Percentiles rank a stretch among this genome's conserved stretches.
Conservation (phyloP, 495 filamentous ascomycete species). For the Achaetomiella virescens region DNA sequence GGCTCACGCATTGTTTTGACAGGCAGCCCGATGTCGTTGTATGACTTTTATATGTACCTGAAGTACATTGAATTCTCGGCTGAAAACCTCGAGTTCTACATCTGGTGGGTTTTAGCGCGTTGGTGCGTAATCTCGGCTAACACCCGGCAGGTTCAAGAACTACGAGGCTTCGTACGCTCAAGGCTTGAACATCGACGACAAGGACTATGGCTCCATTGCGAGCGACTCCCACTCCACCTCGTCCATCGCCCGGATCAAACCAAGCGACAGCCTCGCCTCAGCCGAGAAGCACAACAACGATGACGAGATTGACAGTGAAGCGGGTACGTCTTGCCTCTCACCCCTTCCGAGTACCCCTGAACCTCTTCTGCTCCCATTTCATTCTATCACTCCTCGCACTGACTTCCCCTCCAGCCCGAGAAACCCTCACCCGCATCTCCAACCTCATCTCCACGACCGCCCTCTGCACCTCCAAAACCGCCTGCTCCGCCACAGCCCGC, state of each 20-base stretch:
- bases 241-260: constrained; percentile 21
- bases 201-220: constrained; percentile 21
- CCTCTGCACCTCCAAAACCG: constrained; percentile 23
- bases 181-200: constrained; percentile 17
- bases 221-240: constrained; percentile 25
- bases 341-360: background rate
- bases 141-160: constrained; percentile 33
- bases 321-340: constrained; percentile 14
- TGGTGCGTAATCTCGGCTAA: background rate
- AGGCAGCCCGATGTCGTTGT: constrained; percentile 36
- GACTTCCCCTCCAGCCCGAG: constrained; percentile 13
- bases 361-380: too few species aligned
- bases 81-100: constrained; percentile 61
- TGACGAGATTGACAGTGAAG: constrained; percentile 22
- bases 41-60: constrained; percentile 40
- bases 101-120: constrained; percentile 55
- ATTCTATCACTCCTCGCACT: background rate
- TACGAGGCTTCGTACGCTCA: constrained; percentile 32
- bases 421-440: constrained; percentile 32
- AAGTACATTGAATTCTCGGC: constrained; percentile 36
- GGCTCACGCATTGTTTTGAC: background rate
- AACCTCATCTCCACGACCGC: constrained; percentile 28
- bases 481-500: constrained; percentile 7
- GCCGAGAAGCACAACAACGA: constrained; percentile 9
- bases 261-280: background rate